Evolutionary conservation across 2,329 filamentous ascomycete genomes (phyloP), one percentile per base, ranked within the genome.

Genomic region (Ophiognomonia clavigignenti-juglandacearum): DNA sequence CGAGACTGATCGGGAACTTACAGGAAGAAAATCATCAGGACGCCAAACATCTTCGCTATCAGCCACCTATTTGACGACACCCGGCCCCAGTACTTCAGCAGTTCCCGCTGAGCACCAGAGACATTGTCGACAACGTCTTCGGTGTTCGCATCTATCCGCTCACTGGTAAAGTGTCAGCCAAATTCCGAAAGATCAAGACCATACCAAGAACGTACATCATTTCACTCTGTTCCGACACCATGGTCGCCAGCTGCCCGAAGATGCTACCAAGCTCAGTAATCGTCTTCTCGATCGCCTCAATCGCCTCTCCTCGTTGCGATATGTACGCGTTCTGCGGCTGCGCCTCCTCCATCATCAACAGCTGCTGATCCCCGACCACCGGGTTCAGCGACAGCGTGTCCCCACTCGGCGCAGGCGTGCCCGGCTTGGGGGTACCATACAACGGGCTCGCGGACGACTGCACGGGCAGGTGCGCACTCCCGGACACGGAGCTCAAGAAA

Each of bases 111-210:
- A 6, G 93, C 93, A 16, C 93, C 93, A 61, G 96, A 82, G n/a
- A 98, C 92, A 59, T 98, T 98, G 61, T 97, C 92, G 45, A 98
- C 92, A 6, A 98, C 89, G 58, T 96, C 91, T 61, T 98, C 93
- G 1, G 92, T 96, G 66, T 97, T 96, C 55, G 92, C 92, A 60
- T 97, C 92, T 61, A 96, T 96, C 41, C 92, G 78, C 68, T 97
- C 89, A 19, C 42, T 44, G 34, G 34, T 2, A 27, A 31, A n/a
- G 4, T 37, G 42, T 44, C 31, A 44, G 41, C 13, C 6, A 40
- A 11, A 40, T 24, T 16, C 20, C 19, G 13, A n/a, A 36, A 7
- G 5, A 36, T 4, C 34, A 6, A n/a, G n/a, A n/a, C n/a, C n/a
- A 18, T 4, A 4, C 5, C 4, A 11, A 19, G 19, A 6, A 44